Evolutionary conservation across 164 flowering plant genomes (phyloP), one percentile per base, ranked within the genome.

Genomic region (Annona squamosa): DNA sequence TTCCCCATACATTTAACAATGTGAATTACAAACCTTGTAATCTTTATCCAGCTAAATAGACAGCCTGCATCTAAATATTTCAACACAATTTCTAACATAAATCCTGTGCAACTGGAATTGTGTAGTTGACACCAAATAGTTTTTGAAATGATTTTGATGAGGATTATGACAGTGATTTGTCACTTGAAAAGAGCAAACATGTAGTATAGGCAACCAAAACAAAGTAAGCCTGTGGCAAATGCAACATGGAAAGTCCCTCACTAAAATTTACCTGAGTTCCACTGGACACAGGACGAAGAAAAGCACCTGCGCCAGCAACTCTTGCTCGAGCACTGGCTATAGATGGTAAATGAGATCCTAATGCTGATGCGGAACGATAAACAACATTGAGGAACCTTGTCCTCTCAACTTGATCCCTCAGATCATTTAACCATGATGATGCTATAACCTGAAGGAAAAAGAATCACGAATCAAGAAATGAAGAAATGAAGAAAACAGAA

Each of bases 371-470:
- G 70, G 98, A 93, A 46, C 97, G 97, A 78, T 85, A 92, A 71
- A 96, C 86, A 76, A 90, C 90, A 80, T 87, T 91, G 12, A 96
- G 82, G 44, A 91, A 85, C 76, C 92, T 83, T 48, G 97, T 91
- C 43, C 78, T 88, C 82, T 96, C 94, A 77, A 96, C 87, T 84
- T 93, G 98, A 81, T 93, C 93, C 64, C 97, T 85, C 75, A 96
- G 81, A 79, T 96, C 99, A 85, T 86, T 93, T 67, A 90, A 68
- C 99, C 99, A 93, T 71, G 98, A 87, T 41, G 99, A 96, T 75
- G 97, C 91, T 46, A 90, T 90, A 72, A 96, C 99, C 99, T 93
- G 84, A 77, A 44, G 41, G 77, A 43, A 72, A 76, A 3, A 68
- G 16, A 19, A 16, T 67, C 4, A 48, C 3, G 26, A 48, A 9